Evolutionary conservation across 1,139 yeast species (phyloP), one percentile per base, ranked within the genome.

Genomic region (Yamadazyma mexicana): DNA sequence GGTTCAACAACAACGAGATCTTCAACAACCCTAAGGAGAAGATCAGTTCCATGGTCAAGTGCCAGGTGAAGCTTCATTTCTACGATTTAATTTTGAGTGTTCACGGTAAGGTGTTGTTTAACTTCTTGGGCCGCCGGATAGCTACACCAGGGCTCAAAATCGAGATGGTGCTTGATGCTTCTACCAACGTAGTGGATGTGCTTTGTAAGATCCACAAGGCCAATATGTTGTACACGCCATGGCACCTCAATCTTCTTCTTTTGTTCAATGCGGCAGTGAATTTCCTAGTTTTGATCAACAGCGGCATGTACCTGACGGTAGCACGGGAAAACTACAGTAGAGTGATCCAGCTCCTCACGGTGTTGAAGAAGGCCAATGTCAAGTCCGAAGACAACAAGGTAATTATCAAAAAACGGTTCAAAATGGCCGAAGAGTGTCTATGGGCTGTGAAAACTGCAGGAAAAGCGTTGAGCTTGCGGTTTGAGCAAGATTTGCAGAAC

Each of bases 381-480:
- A 50, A 59, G 23, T 59, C 64, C 38, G 58, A 54, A 5, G 47
- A 55, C 24, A 73, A 73, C 15, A 59, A 59, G 40, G 52, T 73
- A 10, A 51, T 69, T 5, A 53, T 61, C 24, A 65, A 65, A 33
- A 75, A 69, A 38, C 56, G 81, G 39, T 76, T 75, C 52, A 71
- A 68, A 35, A 81, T 81, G 87, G 79, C 76, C 9, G 67, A 70
- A 38, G 87, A 81, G 52, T 78, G 84, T 52, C 55, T 78, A 22
- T 81, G 87, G 87, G 81, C 80, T 1, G 55, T 81, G 29, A 78
- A 78, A 45, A 76, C 74, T 65, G 62, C 79, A 38, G 79, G 77
- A 49, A 75, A 76, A 43, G 69, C 79, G 47, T 58, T 78, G 35
- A 59, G 72, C 12, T 59, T 77, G 40, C 61, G 80, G 39, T 59